phyloP scores from a whole-genome alignment of 331 rosid genomes.

The Malus hybrid region DNA sequence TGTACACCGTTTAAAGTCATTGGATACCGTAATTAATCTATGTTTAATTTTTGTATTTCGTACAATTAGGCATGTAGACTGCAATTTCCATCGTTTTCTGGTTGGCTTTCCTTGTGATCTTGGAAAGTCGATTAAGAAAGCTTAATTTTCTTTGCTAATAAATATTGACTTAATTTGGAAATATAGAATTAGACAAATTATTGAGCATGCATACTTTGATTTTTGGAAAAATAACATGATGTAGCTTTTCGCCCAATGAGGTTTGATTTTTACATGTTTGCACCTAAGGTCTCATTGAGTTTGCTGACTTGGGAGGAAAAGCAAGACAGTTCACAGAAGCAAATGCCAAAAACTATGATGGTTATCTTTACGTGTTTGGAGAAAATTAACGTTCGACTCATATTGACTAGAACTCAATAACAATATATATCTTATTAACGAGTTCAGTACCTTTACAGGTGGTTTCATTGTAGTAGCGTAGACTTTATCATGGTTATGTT shows the following conservation, averaged over 20 bases:
- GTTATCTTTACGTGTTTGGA: too few species aligned
- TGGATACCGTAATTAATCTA: not conserved
- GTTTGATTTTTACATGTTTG: not conserved
- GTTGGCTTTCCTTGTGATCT: not conserved
- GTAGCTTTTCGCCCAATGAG: not conserved
- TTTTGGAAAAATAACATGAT: not conserved
- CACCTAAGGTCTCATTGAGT: not conserved
- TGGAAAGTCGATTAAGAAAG: not conserved
- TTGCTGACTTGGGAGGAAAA: not conserved
- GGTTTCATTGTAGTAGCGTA: too few species aligned
- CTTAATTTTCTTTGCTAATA: not conserved
- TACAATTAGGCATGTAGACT: not conserved
- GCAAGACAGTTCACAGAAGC: not conserved
- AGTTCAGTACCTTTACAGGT: too few species aligned
- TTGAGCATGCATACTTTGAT: not conserved
- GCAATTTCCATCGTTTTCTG: not conserved
- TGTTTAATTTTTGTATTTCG: not conserved
- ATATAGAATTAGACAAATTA: not conserved
- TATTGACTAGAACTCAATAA: too few species aligned
- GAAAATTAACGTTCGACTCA: too few species aligned
- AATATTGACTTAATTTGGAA: not conserved
- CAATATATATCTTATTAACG: too few species aligned
- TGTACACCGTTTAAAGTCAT: not conserved
- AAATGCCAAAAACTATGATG: not conserved
- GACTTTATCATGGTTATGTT: too few species aligned